Evolutionary conservation across 768 basidiomycete species (phyloP), one percentile per base, ranked within the genome.

Genomic region (Agaricus blazei): DNA sequence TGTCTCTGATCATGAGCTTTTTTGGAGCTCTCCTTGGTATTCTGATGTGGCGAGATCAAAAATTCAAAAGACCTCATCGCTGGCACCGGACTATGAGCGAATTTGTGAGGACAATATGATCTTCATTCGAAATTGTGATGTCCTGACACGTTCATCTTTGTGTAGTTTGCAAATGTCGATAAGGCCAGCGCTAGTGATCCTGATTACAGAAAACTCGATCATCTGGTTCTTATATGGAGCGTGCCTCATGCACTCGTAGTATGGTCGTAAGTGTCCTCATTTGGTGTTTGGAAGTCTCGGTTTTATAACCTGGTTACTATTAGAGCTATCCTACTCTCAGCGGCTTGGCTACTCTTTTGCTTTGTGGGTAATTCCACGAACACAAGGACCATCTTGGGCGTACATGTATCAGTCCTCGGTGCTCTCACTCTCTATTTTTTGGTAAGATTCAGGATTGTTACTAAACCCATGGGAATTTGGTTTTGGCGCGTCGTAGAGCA

Each of bases 191-290:
- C 11, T 1, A 41, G 31, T 11, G 23, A 37, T 5, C 34, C 23
- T 14, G 19, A 34, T n/a, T 15, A 19, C 40, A 31, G 46, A 15
- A 34, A 36, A 7, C 26, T 47, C 11, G 34, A 54, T n/a, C 53
- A 54, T 41, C 43, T 54, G 36, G 44, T 48, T 9, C 44, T 54
- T n/a, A 47, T 54, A 24, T 48, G 45, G 53, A 54, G 53, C 19
- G 28, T 54, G 31, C 53, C 53, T 11, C 46, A 54, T 29, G 46
- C 45, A 4, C 53, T 54, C 15, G 37, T 54, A 11, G 24, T 47
- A 28, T 54, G 53, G 53, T 54, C 53, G 46, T 54, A 37, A 26
- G 53, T 54, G 19, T 0, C 6, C 19, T 26, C 23, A 28, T 26
- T 7, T 28, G 24, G 19, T 40, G 4, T 15, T 3, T 38, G 2